These are phyloP conservation scores for Candida caryicola DNA, from an alignment of 805 yeast species.

Conservation along the genomic window DNA sequence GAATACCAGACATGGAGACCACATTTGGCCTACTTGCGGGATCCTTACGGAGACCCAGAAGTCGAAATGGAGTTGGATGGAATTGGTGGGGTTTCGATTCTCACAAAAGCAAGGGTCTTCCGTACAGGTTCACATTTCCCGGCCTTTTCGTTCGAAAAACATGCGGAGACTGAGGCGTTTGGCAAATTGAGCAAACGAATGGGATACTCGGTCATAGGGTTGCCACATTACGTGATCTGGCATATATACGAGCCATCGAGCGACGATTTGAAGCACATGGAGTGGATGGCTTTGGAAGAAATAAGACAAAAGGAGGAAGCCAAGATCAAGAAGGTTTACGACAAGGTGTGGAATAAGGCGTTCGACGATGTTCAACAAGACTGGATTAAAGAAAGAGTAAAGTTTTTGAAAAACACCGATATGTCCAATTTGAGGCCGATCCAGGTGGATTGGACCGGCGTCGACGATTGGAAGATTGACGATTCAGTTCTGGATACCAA, in stretches of 20 bases:
- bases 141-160: constrained; percentile 91
- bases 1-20: constrained; percentile 99
- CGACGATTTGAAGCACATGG: constrained; percentile 85
- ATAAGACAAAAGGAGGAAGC: constrained; percentile 60
- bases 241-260: constrained; percentile 84
- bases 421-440: constrained; percentile 47
- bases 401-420: constrained; percentile 77
- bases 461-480: constrained; percentile 42
- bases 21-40: constrained; percentile 90
- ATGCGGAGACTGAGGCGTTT: constrained; percentile 97
- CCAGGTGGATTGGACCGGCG: constrained; percentile 69
- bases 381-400: constrained; percentile 70
- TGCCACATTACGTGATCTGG: constrained; percentile 63
- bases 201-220: constrained; percentile 84
- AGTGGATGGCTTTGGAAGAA: constrained; percentile 85
- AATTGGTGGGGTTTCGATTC: constrained; percentile 94
- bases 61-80: constrained; percentile 94
- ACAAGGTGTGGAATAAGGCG: constrained; percentile 72
- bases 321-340: constrained; percentile 60
- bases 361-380: constrained; percentile 70
- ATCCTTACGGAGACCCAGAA: constrained; percentile 92
- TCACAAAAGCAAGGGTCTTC: constrained; percentile 84
- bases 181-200: constrained; percentile 84
- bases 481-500: constrained; percentile 25
- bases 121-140: constrained; percentile 91